These are phyloP conservation scores for Betula pendula DNA, from an alignment of 306 rosid genomes.

Conservation along the genomic window DNA sequence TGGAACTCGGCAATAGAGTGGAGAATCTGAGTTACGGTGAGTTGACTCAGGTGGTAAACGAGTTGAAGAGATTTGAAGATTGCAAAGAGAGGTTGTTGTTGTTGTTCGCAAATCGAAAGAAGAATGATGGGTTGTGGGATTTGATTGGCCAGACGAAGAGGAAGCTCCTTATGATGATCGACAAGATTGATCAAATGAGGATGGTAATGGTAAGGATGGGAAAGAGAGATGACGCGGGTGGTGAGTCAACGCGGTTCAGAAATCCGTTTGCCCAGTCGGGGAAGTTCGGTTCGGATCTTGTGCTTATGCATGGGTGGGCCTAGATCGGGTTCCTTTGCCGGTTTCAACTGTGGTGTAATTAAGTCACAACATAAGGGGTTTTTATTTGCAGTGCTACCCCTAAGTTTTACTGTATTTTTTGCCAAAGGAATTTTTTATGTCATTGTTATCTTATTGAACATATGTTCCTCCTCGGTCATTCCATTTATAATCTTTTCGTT, in stretches of 20 bases:
- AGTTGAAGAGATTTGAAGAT: constrained; percentile 41
- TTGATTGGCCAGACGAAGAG: constrained; percentile 36
- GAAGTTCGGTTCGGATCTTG: constrained; percentile 32
- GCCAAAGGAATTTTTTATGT: neutral
- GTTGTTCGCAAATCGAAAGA: constrained; percentile 57
- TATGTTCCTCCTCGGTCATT: no score
- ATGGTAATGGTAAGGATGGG: constrained; percentile 34
- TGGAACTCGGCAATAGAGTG: constrained; percentile 34
- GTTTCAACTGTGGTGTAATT: constrained; percentile 44
- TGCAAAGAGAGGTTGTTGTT: constrained; percentile 43
- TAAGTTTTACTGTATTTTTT: no score
- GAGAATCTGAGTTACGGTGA: constrained; percentile 45
- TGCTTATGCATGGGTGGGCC: constrained; percentile 8
- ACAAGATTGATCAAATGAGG: constrained; percentile 46
- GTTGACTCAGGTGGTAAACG: constrained; percentile 44
- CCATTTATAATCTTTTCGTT: no score
- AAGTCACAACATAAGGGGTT: no score
- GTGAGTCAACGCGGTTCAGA: constrained; percentile 46
- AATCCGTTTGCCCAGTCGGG: constrained; percentile 79
- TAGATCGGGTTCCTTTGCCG: constrained; percentile 14
- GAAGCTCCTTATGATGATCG: constrained; percentile 35
- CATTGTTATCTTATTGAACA: no score
- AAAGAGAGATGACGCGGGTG: neutral
- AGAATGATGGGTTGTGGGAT: constrained; percentile 65
- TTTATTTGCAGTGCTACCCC: no score